Evolutionary conservation across 495 filamentous ascomycete genomes (phyloP).

Genomic region (Glutinoglossum americanum): DNA sequence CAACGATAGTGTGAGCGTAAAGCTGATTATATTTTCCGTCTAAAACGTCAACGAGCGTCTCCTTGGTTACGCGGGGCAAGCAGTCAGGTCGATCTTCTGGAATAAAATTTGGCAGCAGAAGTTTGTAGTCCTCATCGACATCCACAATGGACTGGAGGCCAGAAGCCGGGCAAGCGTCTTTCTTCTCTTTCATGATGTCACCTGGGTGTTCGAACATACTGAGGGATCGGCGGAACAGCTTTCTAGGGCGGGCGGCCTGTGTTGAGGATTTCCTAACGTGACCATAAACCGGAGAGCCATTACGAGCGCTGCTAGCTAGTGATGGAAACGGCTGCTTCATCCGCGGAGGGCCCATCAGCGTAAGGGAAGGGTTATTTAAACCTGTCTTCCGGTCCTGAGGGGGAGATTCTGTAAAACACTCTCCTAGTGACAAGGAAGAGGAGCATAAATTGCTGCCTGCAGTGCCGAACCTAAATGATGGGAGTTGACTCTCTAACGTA

Average conservation of each 20-base stretch:
- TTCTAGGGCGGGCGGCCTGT: constrained; percentile 54
- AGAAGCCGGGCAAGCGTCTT: constrained; percentile 28
- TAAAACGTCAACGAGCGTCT: constrained; percentile 63
- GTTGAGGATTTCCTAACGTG: constrained; percentile 52
- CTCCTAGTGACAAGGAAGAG: constrained; percentile 43
- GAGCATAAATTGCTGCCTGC: constrained; percentile 25
- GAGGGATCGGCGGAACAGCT: constrained; percentile 71
- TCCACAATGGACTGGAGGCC: constrained; percentile 55
- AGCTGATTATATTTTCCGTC: constrained; percentile 57
- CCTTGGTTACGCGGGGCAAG: constrained; percentile 66
- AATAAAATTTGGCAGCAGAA: constrained; percentile 64
- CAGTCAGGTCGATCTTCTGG: constrained; percentile 60
- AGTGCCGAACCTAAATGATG: constrained; percentile 51
- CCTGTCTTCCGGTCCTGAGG: constrained; percentile 30
- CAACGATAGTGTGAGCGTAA: constrained; percentile 58
- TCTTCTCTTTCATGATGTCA: constrained; percentile 54
- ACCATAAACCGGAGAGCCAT: constrained; percentile 47
- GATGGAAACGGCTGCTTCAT: constrained; percentile 37
- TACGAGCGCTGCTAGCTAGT: constrained; percentile 30
- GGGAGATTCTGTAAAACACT: constrained; percentile 63
- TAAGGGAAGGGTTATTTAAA: constrained; percentile 29
- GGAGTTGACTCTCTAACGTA: constrained; percentile 36
- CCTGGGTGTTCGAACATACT: constrained; percentile 93
- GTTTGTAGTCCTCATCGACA: constrained; percentile 37
- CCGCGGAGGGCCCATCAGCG: constrained; percentile 29